Base-by-base conservation (phyloP, 2,329 filamentous ascomycete genomes). In the Fusarium decemcellulare region DNA sequence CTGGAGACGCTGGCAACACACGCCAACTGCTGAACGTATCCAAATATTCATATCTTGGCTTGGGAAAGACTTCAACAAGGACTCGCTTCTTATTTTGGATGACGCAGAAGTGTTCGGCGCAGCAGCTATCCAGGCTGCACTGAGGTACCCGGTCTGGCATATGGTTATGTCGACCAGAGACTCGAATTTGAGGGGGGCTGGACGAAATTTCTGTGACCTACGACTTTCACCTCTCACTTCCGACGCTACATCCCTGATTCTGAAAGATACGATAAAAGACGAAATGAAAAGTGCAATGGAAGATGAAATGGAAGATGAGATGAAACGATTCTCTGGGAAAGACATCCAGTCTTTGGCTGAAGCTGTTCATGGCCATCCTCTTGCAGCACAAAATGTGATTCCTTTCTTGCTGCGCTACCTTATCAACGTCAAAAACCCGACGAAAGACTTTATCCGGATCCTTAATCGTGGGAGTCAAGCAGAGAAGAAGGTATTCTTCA, bases 151-250 rank as follows among this genome's bases (percentile, higher is more conserved):
- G 1, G 56, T 36, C 2, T 40, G 37, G 46, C 27, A 59, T 5
- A 36, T 59, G 2, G 37, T 59, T 8, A 51, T 59, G 37, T 59
- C 56, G 1, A 59, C 56, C 2, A 23, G 56, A 10, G 46, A 44
- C 37, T 59, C 46, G 4, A 44, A 59, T 11, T 32, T 59, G 8
- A 43, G 23, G n/a, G 15, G 37, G 5, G 16, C 12, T 9, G 37
- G 14, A 1, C 39, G 56, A 16, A 30, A 32, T 4, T 34, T 27
- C 18, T 27, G 10, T 7, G 56, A 59, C 8, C 10, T 36, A 14
- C 46, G 46, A 42, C 8, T 59, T 7, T 23, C 44, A 2, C 55
- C 44, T 4, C 4, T 59, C 29, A 8, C n/a, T 3, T 14, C 10
- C 4, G 16, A 42, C 0, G 29, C 50, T 14, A 50, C 36, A 10